Conservation (phyloP, 108 stramenopile species). For the Epithemia pelagica region DNA sequence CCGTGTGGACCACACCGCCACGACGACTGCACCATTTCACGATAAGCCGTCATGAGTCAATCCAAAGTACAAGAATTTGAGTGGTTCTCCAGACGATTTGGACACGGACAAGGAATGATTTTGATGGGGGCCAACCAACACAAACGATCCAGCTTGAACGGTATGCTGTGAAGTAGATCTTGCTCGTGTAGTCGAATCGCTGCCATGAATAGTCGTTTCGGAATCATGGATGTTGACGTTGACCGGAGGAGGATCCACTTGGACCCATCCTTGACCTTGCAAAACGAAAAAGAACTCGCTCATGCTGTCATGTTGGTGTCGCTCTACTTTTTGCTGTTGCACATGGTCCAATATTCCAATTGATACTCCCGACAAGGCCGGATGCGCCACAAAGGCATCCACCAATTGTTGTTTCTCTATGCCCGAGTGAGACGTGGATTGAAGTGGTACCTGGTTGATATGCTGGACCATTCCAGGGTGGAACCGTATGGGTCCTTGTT, state of each 20-base stretch:
- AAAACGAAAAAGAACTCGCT: constrained; percentile 48
- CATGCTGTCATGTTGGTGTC: constrained; percentile 33
- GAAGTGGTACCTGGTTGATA: constrained; percentile 3
- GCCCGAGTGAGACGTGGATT: constrained; percentile 17
- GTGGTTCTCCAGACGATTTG: background rate
- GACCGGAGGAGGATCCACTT: too few species aligned
- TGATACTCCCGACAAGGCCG: constrained; percentile 20
- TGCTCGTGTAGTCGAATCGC: background rate
- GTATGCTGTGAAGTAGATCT: background rate
- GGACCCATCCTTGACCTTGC: constrained; percentile 19
- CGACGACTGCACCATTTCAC: too few species aligned
- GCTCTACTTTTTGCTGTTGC: constrained; percentile 13
- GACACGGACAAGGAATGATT: constrained; percentile 12
- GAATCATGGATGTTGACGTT: too few species aligned
- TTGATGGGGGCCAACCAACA: constrained; percentile 27
- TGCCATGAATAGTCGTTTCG: background rate
- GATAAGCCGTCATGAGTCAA: background rate
- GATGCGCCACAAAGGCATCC: constrained; percentile 38
- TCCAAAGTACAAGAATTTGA: constrained; percentile 26
- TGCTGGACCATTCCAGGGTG: background rate
- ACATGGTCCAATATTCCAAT: constrained; percentile 32
- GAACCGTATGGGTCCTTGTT: too few species aligned
- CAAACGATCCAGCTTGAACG: constrained; percentile 19
- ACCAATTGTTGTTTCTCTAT: constrained; percentile 39
- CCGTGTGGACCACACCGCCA: too few species aligned